Conservation (phyloP, 2,329 filamentous ascomycete species). For the Huntiella savannae region DNA sequence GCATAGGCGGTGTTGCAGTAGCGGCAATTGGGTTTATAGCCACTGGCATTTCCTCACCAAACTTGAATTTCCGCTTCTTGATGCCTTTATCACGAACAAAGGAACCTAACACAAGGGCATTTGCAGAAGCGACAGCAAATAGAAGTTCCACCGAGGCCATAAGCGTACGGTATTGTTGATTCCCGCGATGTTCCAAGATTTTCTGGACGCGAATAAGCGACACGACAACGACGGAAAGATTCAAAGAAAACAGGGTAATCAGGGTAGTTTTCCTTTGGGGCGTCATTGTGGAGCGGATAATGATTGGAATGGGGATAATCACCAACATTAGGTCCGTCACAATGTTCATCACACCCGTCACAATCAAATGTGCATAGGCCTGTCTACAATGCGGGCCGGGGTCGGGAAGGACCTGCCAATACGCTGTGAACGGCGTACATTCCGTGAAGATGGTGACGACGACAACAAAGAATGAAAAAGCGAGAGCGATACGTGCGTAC, state of each 20-base stretch:
- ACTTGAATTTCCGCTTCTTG: conserved; percentile 71
- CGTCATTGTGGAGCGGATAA: conserved; percentile 58
- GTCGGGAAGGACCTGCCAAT: conserved; percentile 72
- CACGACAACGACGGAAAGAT: conserved; percentile 58
- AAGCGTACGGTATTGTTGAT: conserved; percentile 74
- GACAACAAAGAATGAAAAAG: conserved; percentile 61
- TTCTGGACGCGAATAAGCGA: conserved; percentile 67
- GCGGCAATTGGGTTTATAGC: conserved; percentile 12
- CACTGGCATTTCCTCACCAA: conserved; percentile 13
- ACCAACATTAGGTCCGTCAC: conserved; percentile 77
- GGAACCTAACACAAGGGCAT: conserved; percentile 74
- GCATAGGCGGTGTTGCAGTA: conserved; percentile 21
- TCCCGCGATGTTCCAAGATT: conserved; percentile 50
- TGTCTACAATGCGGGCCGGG: conserved; percentile 72
- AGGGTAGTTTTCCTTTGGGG: conserved; percentile 64
- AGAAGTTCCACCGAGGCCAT: conserved; percentile 80
- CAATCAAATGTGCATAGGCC: conserved; percentile 70
- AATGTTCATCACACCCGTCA: conserved; percentile 77
- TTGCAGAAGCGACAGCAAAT: conserved; percentile 71
- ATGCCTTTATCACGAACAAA: conserved; percentile 79
- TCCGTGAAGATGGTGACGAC: conserved; percentile 67
- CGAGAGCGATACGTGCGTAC: conserved; percentile 55
- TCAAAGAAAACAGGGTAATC: conserved; percentile 63
- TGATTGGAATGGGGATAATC: conserved; percentile 75
- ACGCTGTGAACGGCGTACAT: conserved; percentile 56